Percentiles rank a stretch among this genome's conserved stretches.
Evolutionary conservation across 179 eudicot genomes (phyloP).

Genomic region (Spinacia oleracea): DNA sequence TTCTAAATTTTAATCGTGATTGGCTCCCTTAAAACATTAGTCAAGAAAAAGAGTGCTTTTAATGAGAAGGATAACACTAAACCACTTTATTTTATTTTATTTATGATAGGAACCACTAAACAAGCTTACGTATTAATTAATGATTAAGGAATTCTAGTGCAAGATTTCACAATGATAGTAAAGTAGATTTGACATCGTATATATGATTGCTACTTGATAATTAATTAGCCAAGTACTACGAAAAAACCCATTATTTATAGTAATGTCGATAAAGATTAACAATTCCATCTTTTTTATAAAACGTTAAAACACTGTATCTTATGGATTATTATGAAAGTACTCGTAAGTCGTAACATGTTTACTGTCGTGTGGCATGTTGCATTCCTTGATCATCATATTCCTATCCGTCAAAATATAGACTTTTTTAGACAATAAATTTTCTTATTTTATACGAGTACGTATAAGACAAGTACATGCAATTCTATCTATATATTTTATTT

Average conservation of each 20-base stretch:
- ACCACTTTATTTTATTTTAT: background rate
- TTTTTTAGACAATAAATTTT: too few species aligned
- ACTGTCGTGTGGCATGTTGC: too few species aligned
- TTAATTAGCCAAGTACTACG: conserved; percentile 10
- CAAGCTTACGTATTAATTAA: background rate
- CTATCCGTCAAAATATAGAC: too few species aligned
- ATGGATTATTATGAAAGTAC: background rate
- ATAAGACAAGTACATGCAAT: too few species aligned
- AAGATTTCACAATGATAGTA: background rate
- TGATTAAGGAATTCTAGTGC: background rate
- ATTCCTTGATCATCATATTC: too few species aligned
- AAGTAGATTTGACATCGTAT: conserved; percentile 3
- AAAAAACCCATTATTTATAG: background rate
- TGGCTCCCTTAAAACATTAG: background rate
- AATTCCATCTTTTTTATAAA: background rate
- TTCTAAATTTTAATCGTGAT: background rate
- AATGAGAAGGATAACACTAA: background rate
- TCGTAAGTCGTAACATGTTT: too few species aligned
- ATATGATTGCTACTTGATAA: conserved; percentile 7
- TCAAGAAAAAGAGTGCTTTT: background rate
- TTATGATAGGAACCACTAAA: background rate
- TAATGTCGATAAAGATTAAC: background rate
- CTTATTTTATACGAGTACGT: too few species aligned
- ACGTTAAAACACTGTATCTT: background rate
- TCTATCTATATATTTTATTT: too few species aligned